A percentile compares a stretch with the other conserved stretches of the same genome.
Evolutionary conservation across 2,329 filamentous ascomycete species (phyloP).

Genomic region (Lecanicillium sp.): DNA sequence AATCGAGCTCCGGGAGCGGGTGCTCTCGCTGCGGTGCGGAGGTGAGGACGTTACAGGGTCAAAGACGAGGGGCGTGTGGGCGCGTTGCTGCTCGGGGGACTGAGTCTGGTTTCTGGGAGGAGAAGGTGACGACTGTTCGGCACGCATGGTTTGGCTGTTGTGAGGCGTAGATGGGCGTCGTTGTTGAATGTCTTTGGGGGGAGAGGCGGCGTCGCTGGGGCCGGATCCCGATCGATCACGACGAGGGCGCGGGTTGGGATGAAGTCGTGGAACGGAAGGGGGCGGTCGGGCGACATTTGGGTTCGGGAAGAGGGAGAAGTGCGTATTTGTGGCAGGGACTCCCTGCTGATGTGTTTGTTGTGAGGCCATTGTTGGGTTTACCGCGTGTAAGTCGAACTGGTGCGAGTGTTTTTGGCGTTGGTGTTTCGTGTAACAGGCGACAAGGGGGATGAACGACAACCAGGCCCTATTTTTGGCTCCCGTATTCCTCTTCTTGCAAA

Average conservation of each 20-base stretch:
- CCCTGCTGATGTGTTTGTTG: conserved; percentile 28
- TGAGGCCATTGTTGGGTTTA: conserved; percentile 26
- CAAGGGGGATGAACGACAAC: too few relatives aligned
- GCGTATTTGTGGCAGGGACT: too few relatives aligned
- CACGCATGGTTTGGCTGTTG: conserved; percentile 10
- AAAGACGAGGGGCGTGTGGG: conserved; percentile 20
- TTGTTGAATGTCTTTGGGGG: conserved; percentile 3
- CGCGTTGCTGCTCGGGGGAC: conserved; percentile 21
- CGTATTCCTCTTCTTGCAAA: too few relatives aligned
- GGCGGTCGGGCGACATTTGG: conserved; percentile 32
- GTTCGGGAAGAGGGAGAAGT: conserved; percentile 51
- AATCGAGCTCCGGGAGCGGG: conserved; percentile 47
- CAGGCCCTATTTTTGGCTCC: too few relatives aligned
- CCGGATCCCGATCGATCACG: too few relatives aligned
- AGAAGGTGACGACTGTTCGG: conserved; percentile 12
- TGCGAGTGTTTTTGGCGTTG: not conserved
- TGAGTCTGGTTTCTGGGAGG: conserved; percentile 23
- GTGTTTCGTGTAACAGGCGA: conserved; percentile 8
- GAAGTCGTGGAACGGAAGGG: conserved; percentile 20
- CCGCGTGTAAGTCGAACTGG: not conserved
- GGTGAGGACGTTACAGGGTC: conserved; percentile 30
- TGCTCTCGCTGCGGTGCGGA: conserved; percentile 40
- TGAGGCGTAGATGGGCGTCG: conserved; percentile 4
- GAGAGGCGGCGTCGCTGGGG: conserved; percentile 24
- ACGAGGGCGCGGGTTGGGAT: conserved; percentile 32